phyloP scores from a whole-genome alignment of 202 grass and related monocot species.

The Elaeis oleifera region DNA sequence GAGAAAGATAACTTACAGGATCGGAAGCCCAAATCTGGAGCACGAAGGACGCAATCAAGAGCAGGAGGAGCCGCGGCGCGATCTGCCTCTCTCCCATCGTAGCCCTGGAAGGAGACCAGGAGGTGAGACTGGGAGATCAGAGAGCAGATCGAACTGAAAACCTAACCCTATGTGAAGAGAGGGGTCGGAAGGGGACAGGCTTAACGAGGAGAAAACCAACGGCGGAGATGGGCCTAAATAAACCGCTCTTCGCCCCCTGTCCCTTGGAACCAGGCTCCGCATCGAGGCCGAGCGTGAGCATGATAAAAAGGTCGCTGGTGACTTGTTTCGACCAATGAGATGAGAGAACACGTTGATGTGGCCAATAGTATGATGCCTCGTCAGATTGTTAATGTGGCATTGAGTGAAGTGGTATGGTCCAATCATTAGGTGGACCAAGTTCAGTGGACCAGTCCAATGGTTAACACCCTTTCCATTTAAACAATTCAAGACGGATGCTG shows the following conservation, averaged over 20 bases:
- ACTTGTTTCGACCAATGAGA: neutral
- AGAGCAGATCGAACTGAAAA: too few species aligned
- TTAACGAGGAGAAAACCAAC: neutral
- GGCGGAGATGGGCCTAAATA: neutral
- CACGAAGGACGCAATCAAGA: slow-evolving; percentile 1
- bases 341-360: slow-evolving; percentile 1
- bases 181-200: neutral
- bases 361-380: neutral
- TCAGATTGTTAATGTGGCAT: neutral
- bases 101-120: neutral
- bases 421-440: too few species aligned
- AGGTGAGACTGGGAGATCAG: too few species aligned
- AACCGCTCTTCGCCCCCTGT: too few species aligned
- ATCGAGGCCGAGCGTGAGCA: too few species aligned
- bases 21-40: slow-evolving; percentile 14
- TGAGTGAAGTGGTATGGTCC: too few species aligned
- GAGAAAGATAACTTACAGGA: neutral
- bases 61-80: neutral
- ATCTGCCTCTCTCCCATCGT: neutral
- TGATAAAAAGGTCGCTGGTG: neutral
- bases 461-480: too few species aligned
- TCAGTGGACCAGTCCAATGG: too few species aligned
- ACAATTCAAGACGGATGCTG: too few species aligned
- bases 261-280: too few species aligned
- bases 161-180: too few species aligned